phyloP scores from a whole-genome alignment of 1,139 yeast species.

The Taphrina pruni region DNA sequence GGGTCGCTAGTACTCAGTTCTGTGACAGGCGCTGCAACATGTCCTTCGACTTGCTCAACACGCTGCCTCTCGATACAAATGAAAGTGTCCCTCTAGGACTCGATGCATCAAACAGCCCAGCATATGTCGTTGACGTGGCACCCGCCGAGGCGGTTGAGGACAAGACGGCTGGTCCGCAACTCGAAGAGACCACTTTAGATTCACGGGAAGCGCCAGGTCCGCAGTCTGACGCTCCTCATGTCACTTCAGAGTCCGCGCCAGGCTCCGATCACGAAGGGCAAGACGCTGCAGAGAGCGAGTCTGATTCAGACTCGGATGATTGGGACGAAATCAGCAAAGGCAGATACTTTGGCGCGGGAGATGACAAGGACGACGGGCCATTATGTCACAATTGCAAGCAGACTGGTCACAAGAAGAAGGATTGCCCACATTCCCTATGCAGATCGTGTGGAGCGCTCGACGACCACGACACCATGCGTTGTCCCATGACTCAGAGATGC shows the following conservation, averaged over 20 bases:
- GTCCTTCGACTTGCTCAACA: not conserved
- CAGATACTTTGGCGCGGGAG: conserved; percentile 40
- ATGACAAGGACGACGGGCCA: conserved; percentile 13
- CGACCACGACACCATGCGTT: conserved; percentile 41
- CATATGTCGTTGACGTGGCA: not conserved
- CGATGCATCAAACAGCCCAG: not conserved
- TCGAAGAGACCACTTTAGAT: not conserved
- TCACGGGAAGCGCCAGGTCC: conserved; percentile 8
- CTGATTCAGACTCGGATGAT: conserved; percentile 19
- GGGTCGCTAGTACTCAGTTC: not conserved
- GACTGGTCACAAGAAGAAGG: conserved; percentile 39
- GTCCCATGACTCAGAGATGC: conserved; percentile 42
- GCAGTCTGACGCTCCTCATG: not conserved
- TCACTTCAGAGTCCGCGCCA: not conserved
- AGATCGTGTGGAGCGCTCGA: conserved; percentile 43
- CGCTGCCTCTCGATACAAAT: not conserved
- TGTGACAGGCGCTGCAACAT: not conserved
- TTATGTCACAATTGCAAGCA: conserved; percentile 42
- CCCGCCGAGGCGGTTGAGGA: not conserved
- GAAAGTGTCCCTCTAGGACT: not conserved
- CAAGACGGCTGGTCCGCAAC: not conserved
- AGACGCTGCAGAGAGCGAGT: not conserved
- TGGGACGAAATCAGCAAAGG: conserved; percentile 39
- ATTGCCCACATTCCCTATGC: conserved; percentile 38
- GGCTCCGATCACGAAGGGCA: not conserved